A percentile compares a stretch with the other conserved stretches of the same genome.
These are phyloP conservation scores for Hebeloma cylindrosporum DNA, from an alignment of 768 basidiomycete species.

Conservation along the genomic window DNA sequence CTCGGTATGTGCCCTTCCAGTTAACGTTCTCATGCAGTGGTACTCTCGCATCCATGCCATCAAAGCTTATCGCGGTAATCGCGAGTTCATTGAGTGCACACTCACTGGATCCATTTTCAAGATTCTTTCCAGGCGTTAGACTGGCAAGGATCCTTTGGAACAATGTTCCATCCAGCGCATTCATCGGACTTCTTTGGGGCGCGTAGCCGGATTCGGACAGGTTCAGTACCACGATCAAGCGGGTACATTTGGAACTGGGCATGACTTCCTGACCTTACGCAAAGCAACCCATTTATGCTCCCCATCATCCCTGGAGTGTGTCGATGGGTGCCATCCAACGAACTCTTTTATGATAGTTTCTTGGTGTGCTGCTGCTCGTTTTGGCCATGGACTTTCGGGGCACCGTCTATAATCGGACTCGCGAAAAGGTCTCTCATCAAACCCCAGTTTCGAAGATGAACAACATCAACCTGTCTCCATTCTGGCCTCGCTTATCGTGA, in stretches of 20 bases:
- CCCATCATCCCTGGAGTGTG: constrained; percentile 30
- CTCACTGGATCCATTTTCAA: constrained; percentile 21
- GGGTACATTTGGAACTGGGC: constrained; percentile 33
- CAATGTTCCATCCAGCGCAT: constrained; percentile 20
- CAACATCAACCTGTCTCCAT: constrained; percentile 51
- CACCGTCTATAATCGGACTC: constrained; percentile 37
- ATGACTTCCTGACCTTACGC: constrained; percentile 37
- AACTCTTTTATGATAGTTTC: constrained; percentile 41
- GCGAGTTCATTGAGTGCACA: constrained; percentile 23
- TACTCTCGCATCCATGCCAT: constrained; percentile 29
- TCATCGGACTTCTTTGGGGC: constrained; percentile 30
- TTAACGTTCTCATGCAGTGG: constrained; percentile 24
- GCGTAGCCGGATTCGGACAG: constrained; percentile 42
- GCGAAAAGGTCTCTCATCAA: constrained; percentile 35
- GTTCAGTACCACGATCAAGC: constrained; percentile 36
- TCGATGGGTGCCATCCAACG: constrained; percentile 39
- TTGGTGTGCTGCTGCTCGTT: constrained; percentile 53
- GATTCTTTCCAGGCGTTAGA: constrained; percentile 20
- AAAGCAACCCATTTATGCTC: constrained; percentile 35
- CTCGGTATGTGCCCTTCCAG: constrained; percentile 80
- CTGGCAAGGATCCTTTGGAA: constrained; percentile 19
- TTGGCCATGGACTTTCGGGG: constrained; percentile 53
- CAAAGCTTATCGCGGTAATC: constrained; percentile 18
- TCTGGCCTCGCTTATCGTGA: constrained; percentile 48
- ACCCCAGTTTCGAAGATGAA: constrained; percentile 46